Evolutionary conservation across 495 filamentous ascomycete species (phyloP).

Genomic region (Penicillium samsonianum): DNA sequence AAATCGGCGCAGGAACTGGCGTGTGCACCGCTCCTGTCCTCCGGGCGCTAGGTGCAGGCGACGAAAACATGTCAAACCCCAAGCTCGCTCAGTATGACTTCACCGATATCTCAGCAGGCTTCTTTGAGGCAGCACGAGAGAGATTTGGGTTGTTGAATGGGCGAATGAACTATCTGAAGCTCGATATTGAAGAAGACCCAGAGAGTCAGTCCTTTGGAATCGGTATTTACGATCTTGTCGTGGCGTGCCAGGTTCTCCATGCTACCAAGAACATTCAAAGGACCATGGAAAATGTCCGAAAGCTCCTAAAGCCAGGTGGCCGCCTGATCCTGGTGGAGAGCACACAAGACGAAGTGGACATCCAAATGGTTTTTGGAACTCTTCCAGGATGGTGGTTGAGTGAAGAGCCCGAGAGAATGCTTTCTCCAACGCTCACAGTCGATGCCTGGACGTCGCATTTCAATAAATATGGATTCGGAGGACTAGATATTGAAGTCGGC

Average conservation of each 20-base stretch:
- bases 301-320: slow-evolving; percentile 3
- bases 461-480: neutral
- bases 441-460: neutral
- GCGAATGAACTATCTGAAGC: neutral
- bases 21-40: slow-evolving; percentile 14
- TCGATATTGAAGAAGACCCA: slow-evolving; percentile 3
- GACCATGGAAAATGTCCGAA: neutral
- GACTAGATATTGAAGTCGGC: neutral
- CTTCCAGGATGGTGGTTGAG: neutral
- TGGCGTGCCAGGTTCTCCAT: neutral
- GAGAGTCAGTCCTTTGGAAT: neutral
- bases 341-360: neutral
- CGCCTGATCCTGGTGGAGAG: neutral
- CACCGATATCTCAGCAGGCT: neutral
- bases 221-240: slow-evolving; percentile 4
- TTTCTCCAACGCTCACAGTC: neutral
- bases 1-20: slow-evolving; percentile 38
- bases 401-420: neutral
- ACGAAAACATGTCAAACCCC: neutral
- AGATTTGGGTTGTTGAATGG: neutral
- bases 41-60: neutral
- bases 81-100: neutral
- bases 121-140: neutral
- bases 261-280: neutral
- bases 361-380: slow-evolving; percentile 2